Evolutionary conservation across 176 grass and related monocot genomes (phyloP).

Genomic region (Cymbopogon citratus): DNA sequence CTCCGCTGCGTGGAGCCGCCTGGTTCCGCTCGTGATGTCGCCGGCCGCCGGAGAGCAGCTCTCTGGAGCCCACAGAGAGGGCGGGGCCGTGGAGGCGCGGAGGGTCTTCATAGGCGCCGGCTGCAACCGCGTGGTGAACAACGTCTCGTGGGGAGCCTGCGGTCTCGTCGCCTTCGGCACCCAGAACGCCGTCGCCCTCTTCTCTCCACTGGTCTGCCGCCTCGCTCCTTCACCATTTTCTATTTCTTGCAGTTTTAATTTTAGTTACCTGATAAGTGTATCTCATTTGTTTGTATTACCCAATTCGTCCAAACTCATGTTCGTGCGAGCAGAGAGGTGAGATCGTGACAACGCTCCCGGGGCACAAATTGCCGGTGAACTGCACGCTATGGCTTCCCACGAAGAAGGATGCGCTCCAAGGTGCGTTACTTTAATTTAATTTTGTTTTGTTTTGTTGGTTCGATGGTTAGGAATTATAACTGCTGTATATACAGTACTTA

Average conservation of each 20-base stretch:
- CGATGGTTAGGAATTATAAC: not conserved
- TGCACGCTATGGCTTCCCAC: conserved; percentile 88
- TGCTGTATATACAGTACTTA: not conserved
- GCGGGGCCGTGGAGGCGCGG: conserved; percentile 15
- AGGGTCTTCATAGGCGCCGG: conserved; percentile 72
- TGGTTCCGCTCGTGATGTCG: conserved; percentile 22
- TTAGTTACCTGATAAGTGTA: not conserved
- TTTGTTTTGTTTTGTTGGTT: not conserved
- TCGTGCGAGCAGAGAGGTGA: conserved; percentile 55
- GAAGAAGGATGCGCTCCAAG: conserved; percentile 72
- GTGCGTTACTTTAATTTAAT: conserved; percentile 22
- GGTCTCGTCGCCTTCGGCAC: conserved; percentile 85
- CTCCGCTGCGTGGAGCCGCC: not conserved
- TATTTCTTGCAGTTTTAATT: not conserved
- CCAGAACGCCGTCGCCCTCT: conserved; percentile 92
- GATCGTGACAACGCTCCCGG: conserved; percentile 77
- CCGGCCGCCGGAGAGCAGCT: conserved; percentile 25
- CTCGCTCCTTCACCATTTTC: not conserved
- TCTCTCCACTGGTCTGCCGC: conserved; percentile 55
- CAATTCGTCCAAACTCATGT: not conserved
- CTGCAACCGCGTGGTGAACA: conserved; percentile 95
- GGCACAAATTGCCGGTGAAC: conserved; percentile 80
- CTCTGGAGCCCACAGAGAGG: not conserved
- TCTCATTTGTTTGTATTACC: not conserved
- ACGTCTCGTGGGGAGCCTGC: conserved; percentile 80